These are phyloP conservation scores for Aegle marmelos DNA, from an alignment of 345 rosid species.

Conservation along the genomic window DNA sequence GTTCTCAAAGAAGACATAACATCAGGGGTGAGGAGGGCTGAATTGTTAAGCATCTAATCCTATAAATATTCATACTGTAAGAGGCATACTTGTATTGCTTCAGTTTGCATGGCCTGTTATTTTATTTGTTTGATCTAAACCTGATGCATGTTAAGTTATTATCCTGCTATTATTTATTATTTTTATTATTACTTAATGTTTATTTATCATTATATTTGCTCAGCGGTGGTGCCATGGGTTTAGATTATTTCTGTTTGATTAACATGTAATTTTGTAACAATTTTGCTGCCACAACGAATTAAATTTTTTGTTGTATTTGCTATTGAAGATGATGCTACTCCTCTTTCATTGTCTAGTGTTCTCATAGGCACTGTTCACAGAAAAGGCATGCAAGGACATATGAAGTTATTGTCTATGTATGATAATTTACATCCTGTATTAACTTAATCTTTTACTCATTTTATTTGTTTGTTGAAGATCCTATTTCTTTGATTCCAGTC, in stretches of 20 bases:
- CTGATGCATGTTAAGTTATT: background rate
- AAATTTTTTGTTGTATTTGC: background rate
- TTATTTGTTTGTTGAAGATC: background rate
- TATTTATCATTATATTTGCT: no score
- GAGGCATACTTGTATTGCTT: background rate
- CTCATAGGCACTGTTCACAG: no score
- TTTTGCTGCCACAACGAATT: background rate
- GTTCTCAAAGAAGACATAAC: slow-evolving; percentile 66
- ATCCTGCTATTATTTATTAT: background rate
- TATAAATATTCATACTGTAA: background rate
- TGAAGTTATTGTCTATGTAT: background rate
- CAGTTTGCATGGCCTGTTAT: background rate
- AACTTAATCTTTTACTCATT: background rate
- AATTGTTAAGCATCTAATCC: slow-evolving; percentile 53
- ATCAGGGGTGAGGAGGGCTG: slow-evolving; percentile 92
- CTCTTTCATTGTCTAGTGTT: background rate
- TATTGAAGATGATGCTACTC: background rate
- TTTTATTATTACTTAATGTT: background rate
- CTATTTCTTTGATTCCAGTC: background rate
- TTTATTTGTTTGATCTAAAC: background rate
- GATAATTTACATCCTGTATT: background rate
- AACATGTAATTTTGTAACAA: background rate
- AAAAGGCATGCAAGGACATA: background rate
- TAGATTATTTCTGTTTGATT: background rate
- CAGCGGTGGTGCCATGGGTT: background rate